Evolutionary conservation across 179 eudicot genomes (phyloP).

Genomic region (Beta corolliflora): DNA sequence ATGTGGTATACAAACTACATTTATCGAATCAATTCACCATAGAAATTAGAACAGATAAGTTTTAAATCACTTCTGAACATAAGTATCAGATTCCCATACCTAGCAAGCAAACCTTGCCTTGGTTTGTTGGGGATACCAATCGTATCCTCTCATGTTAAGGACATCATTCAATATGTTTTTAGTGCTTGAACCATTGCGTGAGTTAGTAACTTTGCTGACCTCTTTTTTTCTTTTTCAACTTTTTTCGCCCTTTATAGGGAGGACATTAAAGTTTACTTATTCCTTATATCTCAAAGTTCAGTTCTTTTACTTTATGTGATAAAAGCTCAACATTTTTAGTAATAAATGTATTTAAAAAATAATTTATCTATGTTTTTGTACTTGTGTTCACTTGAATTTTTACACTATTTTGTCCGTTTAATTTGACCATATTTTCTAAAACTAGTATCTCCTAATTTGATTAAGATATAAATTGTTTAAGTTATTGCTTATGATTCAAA

Average conservation of each 20-base stretch:
- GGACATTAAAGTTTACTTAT: neutral
- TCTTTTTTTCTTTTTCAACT: neutral
- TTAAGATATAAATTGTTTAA: too few species aligned
- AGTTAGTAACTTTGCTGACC: neutral
- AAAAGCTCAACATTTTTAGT: neutral
- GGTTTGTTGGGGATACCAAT: neutral
- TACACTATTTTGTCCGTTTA: too few species aligned
- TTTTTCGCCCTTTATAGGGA: neutral
- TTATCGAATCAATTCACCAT: too few species aligned
- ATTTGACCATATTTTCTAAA: too few species aligned
- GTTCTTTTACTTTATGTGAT: neutral
- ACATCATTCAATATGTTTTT: neutral
- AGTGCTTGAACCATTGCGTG: neutral
- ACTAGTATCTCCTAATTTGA: too few species aligned
- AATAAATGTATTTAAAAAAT: too few species aligned
- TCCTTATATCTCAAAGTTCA: neutral
- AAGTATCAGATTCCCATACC: slow-evolving; percentile 8
- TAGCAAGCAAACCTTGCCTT: slow-evolving; percentile 15
- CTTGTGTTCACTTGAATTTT: too few species aligned
- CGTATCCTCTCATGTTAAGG: neutral
- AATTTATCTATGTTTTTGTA: too few species aligned
- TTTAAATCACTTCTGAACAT: neutral
- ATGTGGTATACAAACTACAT: too few species aligned
- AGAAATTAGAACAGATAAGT: too few species aligned
- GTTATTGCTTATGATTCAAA: too few species aligned